These are phyloP conservation scores for Balamuthia mandrillaris DNA, from an alignment of 208 protist genomes.

Conservation along the genomic window DNA sequence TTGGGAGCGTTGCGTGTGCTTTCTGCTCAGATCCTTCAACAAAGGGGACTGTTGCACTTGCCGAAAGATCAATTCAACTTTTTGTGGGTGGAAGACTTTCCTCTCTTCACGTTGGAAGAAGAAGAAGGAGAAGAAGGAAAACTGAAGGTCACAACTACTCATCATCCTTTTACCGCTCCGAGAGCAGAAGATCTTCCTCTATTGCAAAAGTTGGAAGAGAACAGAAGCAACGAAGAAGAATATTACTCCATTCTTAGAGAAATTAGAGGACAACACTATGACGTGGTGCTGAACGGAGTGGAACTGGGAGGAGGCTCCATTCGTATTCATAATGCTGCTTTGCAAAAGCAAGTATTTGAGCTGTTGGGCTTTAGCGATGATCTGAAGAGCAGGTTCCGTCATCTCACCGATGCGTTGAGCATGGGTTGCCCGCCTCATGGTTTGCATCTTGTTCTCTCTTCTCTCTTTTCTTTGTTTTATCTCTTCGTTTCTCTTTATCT, in stretches of 20 bases:
- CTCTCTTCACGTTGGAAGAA: constrained; percentile 63
- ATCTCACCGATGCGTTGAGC: constrained; percentile 59
- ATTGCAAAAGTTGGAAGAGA: background rate
- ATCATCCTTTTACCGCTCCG: constrained; percentile 82
- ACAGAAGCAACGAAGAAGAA: background rate
- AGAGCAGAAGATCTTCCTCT: constrained; percentile 61
- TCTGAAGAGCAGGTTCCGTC: constrained; percentile 42
- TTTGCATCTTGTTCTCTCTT: too few species aligned
- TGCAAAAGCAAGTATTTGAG: constrained; percentile 56
- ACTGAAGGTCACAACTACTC: constrained; percentile 49
- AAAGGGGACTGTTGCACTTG: background rate
- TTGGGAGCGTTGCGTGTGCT: too few species aligned
- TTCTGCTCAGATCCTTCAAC: constrained; percentile 30
- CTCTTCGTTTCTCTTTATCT: background rate
- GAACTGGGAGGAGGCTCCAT: constrained; percentile 80
- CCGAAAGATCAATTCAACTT: constrained; percentile 60
- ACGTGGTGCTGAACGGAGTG: constrained; percentile 78
- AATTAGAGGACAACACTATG: constrained; percentile 66
- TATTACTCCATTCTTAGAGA: background rate
- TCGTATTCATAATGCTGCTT: constrained; percentile 70
- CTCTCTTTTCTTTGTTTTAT: constrained; percentile 64
- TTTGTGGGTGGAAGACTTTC: constrained; percentile 78
- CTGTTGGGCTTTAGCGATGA: background rate
- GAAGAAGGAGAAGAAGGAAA: background rate
- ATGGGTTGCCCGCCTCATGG: constrained; percentile 74